Evolutionary conservation across 1,139 yeast species (phyloP).

Genomic region (Debaryomyces sp.): DNA sequence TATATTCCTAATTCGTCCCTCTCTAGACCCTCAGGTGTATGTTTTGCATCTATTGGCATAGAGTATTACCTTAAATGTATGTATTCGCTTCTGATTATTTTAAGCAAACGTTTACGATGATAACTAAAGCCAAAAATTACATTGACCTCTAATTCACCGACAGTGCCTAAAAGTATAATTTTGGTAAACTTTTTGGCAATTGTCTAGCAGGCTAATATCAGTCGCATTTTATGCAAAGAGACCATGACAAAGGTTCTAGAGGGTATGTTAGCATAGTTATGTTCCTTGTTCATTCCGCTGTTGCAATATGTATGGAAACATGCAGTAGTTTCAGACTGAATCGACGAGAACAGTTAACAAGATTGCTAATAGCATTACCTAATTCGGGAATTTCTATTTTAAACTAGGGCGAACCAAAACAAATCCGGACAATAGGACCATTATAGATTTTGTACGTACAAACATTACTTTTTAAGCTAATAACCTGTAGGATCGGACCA

Average conservation of each 20-base stretch:
- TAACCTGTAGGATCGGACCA: background rate
- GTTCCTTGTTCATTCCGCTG: background rate
- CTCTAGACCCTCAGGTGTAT: background rate
- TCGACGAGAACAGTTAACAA: background rate
- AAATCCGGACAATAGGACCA: background rate
- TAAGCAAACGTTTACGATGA: background rate
- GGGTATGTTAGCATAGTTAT: background rate
- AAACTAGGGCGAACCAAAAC: constrained; percentile 1
- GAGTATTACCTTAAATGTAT: background rate
- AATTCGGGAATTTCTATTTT: constrained; percentile 6
- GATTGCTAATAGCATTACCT: constrained; percentile 6
- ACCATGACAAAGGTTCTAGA: background rate
- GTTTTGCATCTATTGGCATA: background rate
- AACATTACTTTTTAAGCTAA: background rate
- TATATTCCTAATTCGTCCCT: background rate
- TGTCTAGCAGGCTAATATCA: background rate
- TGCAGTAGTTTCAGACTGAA: background rate
- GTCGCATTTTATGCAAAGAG: background rate
- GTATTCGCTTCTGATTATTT: background rate
- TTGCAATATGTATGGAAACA: background rate
- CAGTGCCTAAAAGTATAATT: background rate
- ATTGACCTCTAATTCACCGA: background rate
- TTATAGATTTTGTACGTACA: background rate
- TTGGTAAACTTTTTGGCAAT: background rate
- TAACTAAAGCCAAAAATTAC: background rate